These are phyloP conservation scores for Chrysoporthe austroafricana DNA, from an alignment of 2,329 filamentous ascomycete species.

Conservation along the genomic window DNA sequence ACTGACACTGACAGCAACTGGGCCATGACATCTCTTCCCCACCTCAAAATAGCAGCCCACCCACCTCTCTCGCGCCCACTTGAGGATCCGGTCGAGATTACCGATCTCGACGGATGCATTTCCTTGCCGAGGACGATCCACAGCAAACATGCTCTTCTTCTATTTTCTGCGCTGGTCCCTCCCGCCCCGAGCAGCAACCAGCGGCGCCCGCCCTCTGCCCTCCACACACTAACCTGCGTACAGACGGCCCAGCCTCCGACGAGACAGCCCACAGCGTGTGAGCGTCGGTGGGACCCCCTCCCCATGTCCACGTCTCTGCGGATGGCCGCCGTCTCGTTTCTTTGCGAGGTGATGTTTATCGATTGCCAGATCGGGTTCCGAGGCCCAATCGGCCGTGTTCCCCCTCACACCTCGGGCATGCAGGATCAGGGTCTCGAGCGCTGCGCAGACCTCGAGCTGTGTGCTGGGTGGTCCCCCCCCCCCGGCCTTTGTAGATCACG, in stretches of 20 bases:
- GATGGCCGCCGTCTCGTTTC: background rate
- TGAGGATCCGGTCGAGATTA: background rate
- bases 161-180: background rate
- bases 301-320: background rate
- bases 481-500: background rate
- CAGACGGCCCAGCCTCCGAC: background rate
- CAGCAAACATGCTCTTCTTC: background rate
- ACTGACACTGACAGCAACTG: no score
- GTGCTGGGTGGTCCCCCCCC: background rate
- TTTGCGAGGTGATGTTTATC: background rate
- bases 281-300: background rate
- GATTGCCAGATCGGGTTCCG: background rate
- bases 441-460: no score
- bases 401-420: background rate
- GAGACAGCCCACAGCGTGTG: background rate
- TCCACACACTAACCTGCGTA: background rate
- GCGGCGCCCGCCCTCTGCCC: background rate
- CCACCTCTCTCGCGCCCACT: background rate
- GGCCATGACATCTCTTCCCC: background rate
- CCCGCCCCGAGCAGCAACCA: background rate
- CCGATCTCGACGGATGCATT: conserved; percentile 4
- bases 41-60: conserved; percentile 3
- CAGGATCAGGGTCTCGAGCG: background rate
- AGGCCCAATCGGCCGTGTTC: background rate
- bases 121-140: background rate